phyloP scores from a whole-genome alignment of 1,139 yeast genomes.

The Nakaseomyces nivariensis region DNA sequence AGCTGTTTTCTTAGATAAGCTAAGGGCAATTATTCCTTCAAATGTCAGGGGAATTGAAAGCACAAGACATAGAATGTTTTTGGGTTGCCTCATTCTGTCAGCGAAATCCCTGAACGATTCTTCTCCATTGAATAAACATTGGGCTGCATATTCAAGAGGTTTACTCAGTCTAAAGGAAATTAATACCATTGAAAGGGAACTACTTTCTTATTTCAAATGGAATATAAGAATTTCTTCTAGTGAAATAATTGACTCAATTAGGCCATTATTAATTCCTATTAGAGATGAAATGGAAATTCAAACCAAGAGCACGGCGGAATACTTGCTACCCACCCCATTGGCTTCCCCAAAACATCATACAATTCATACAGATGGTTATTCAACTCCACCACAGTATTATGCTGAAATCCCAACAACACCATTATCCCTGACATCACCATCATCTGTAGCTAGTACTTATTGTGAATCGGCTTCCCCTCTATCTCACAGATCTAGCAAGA shows the following conservation, averaged over 20 bases:
- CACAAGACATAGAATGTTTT: constrained; percentile 83
- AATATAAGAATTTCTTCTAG: constrained; percentile 56
- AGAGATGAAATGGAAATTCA: background rate
- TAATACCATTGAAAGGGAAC: constrained; percentile 83
- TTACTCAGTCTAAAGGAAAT: constrained; percentile 67
- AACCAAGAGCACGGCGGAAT: background rate
- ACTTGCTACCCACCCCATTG: background rate
- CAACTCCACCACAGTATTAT: background rate
- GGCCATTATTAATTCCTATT: constrained; percentile 69
- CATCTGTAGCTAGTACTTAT: background rate
- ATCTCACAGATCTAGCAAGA: background rate
- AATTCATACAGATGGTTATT: too few species aligned
- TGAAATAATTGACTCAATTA: constrained; percentile 59
- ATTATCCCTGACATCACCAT: background rate
- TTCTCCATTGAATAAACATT: constrained; percentile 88
- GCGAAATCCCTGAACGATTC: constrained; percentile 90
- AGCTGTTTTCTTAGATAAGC: constrained; percentile 66
- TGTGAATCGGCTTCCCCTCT: background rate
- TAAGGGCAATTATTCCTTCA: constrained; percentile 69
- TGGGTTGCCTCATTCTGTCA: constrained; percentile 78
- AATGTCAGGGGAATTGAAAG: constrained; percentile 90
- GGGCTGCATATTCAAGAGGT: constrained; percentile 92
- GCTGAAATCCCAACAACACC: background rate
- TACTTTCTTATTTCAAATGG: constrained; percentile 78
- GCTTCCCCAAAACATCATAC: background rate